Percentiles rank a stretch among this genome's conserved stretches.
Conservation (phyloP, 2,329 filamentous ascomycete genomes). For the Aschersonia sp. region DNA sequence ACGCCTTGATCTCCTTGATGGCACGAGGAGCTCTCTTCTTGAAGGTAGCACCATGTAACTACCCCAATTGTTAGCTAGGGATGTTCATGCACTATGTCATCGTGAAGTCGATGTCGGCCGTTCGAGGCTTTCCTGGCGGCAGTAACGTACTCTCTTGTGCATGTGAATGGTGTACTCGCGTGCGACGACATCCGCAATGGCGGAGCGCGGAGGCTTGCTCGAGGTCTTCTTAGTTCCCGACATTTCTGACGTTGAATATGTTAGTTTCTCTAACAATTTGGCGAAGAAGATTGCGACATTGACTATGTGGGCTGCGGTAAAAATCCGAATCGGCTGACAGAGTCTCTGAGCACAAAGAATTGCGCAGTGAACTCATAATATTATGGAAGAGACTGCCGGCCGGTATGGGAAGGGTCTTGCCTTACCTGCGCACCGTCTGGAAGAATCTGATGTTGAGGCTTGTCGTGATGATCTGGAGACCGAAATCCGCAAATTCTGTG, state of each 20-base stretch:
- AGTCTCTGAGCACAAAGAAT: neutral
- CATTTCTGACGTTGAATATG: conserved; percentile 20
- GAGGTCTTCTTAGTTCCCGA: conserved; percentile 24
- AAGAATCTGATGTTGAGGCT: conserved; percentile 22
- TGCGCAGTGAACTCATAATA: neutral
- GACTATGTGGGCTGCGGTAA: too few relatives aligned
- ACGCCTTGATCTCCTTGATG: conserved; percentile 99
- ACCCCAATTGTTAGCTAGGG: conserved; percentile 11
- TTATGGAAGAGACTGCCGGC: neutral
- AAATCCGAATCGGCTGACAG: neutral
- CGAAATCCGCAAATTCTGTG: conserved; percentile 27
- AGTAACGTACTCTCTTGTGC: conserved; percentile 63
- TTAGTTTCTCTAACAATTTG: neutral
- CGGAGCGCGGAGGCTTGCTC: conserved; percentile 54
- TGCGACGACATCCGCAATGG: conserved; percentile 97
- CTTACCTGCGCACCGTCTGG: conserved; percentile 28
- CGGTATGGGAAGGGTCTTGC: conserved; percentile 8
- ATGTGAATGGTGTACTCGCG: conserved; percentile 99
- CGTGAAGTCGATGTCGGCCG: neutral
- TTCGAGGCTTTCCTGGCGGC: conserved; percentile 3
- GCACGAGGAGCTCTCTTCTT: conserved; percentile 98
- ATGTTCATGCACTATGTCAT: conserved; percentile 3
- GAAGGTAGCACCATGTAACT: conserved; percentile 96
- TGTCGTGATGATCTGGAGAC: conserved; percentile 19
- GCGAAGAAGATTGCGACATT: neutral